Conservation (phyloP, 169 alveolate genomes). For the Cyclospora cayetanensis region DNA sequence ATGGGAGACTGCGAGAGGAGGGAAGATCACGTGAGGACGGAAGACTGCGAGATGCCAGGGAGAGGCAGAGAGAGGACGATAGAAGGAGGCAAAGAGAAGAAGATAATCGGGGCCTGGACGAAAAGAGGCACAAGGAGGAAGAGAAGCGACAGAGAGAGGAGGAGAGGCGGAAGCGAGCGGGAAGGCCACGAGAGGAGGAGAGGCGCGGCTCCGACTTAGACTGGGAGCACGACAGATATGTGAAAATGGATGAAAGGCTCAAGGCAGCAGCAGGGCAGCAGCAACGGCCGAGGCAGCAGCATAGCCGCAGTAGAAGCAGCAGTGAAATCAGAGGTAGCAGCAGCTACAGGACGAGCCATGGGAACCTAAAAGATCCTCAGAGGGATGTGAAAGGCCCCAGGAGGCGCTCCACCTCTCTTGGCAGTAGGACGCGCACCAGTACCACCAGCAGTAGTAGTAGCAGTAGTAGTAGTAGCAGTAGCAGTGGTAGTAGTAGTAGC, state of each 20-base stretch:
- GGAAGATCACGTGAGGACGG: too few species aligned
- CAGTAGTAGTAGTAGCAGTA: not conserved
- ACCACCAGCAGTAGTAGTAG: not conserved
- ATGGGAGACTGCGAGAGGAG: too few species aligned
- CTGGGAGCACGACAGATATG: not conserved
- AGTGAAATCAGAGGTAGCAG: too few species aligned
- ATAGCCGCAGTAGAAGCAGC: not conserved
- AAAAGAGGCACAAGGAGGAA: too few species aligned
- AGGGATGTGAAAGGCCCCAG: not conserved
- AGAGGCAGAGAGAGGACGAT: too few species aligned
- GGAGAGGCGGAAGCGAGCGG: not conserved
- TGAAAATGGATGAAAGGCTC: not conserved
- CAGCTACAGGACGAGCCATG: not conserved
- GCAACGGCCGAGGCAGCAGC: not conserved
- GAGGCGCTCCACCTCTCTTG: not conserved
- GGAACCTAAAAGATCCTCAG: not conserved
- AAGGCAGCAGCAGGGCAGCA: not conserved
- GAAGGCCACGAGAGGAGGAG: not conserved
- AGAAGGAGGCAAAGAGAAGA: too few species aligned
- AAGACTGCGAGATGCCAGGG: too few species aligned
- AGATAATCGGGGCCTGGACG: too few species aligned
- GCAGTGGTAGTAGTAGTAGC: not conserved
- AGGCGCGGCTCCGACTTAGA: too few species aligned
- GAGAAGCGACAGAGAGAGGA: too few species aligned
- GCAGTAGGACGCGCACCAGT: not conserved